Percentiles rank a stretch among this genome's conserved stretches.
These are phyloP conservation scores for Aspergillus awamori DNA, from an alignment of 2,329 filamentous ascomycete species.

Conservation along the genomic window DNA sequence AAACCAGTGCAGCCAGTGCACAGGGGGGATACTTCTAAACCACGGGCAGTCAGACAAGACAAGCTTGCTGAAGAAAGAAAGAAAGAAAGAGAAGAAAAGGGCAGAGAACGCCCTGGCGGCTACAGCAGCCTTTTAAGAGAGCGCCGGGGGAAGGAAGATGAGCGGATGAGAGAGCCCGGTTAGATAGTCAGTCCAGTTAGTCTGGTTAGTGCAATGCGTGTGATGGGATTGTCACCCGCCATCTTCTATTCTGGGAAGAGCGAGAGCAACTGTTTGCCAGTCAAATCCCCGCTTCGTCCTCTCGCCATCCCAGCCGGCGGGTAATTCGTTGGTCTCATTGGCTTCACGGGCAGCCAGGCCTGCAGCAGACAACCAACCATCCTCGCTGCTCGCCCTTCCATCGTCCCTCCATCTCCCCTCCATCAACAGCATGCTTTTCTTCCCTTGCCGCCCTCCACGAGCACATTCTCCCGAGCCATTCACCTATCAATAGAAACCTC, in stretches of 20 bases:
- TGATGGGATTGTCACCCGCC: not conserved
- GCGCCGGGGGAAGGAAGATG: not conserved
- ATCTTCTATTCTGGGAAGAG: not conserved
- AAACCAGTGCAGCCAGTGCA: slow-evolving; percentile 44
- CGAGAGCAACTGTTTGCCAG: not conserved
- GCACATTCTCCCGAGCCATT: not conserved
- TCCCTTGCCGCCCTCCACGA: slow-evolving; percentile 7
- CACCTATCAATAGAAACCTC: not conserved
- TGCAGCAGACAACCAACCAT: not conserved
- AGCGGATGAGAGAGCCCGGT: not conserved
- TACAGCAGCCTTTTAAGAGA: slow-evolving; percentile 23
- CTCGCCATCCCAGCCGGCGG: not conserved
- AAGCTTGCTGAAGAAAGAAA: slow-evolving; percentile 67
- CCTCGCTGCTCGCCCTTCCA: not conserved
- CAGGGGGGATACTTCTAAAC: slow-evolving; percentile 44
- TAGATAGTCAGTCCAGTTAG: not conserved
- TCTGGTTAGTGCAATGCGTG: not conserved
- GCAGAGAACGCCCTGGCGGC: slow-evolving; percentile 19
- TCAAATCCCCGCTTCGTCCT: not conserved
- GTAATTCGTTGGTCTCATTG: slow-evolving; percentile 5
- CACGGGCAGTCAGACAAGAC: slow-evolving; percentile 47
- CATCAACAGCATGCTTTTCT: not conserved
- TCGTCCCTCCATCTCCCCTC: too few species aligned
- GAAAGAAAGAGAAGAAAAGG: slow-evolving; percentile 30
- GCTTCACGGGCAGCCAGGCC: not conserved